Base-by-base conservation (phyloP, 805 yeast species). In the Metahyphopichia silvanorum region DNA sequence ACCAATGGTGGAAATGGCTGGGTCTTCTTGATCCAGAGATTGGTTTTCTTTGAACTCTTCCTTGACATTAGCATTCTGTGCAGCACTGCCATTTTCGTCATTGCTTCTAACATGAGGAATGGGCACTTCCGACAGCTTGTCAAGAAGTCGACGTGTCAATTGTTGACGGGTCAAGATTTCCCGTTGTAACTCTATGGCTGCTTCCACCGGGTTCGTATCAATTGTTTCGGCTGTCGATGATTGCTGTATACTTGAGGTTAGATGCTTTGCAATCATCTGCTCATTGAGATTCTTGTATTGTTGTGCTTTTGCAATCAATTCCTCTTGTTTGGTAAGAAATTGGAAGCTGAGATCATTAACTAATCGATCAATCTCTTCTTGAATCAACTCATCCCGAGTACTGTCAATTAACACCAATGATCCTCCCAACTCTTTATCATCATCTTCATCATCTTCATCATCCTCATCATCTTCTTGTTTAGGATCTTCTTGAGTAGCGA, bases 301-400 rank as follows among this genome's bases (percentile, higher is more conserved):
- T 11, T 12, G 11, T n/a, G 38, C 17, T 5, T 27, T 41, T 30
- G 38, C 33, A 6, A 43, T 39, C 13, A 62, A 42, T 21, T 61
- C 65, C 15, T 65, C 60, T 34, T 49, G 46, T 32, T 55, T 46
- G 27, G 55, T 57, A 21, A 64, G 44, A 12, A 45, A 44, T 41
- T 63, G 70, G 32, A 52, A 66, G 5, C 57, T 48, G 33, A 66
- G 47, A 38, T 66, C 71, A 31, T 65, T 66, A n/a, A 56, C 37
- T 26, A 66, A 46, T 17, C 71, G 44, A 34, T 50, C 48, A 15
- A 66, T 61, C 37, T 66, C 72, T 13, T 62, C 71, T 39, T 66
- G 71, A 14, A 66, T 53, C 8, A 66, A 46, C 30, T 47, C 40
- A 38, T 63, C 69, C 28, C 55, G 39, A 19, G 52, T 44, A 11